phyloP scores from a whole-genome alignment of 1,284 basidiomycete genomes.

The Tylopilus sp. region DNA sequence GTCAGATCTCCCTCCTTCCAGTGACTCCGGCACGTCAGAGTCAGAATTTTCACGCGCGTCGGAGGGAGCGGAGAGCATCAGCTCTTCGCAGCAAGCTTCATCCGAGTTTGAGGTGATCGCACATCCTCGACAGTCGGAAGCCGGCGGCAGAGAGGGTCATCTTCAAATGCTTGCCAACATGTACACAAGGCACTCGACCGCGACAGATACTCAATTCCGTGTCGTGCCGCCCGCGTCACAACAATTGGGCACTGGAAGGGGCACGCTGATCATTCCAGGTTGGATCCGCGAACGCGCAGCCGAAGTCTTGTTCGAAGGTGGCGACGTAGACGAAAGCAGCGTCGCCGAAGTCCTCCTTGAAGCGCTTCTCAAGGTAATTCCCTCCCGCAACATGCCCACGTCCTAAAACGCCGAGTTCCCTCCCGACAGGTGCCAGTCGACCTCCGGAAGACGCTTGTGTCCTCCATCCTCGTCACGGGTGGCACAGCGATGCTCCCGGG shows the following conservation, averaged over 20 bases:
- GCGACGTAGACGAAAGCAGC: constrained; percentile 82
- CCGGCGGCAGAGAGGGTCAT: constrained; percentile 42
- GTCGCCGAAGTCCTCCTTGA: constrained; percentile 79
- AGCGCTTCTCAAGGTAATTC: constrained; percentile 66
- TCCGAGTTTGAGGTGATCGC: constrained; percentile 60
- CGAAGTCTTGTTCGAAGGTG: constrained; percentile 87
- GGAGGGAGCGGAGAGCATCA: constrained; percentile 46
- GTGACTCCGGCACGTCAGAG: constrained; percentile 56
- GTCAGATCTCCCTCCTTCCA: constrained; percentile 51
- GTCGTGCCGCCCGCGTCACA: constrained; percentile 63
- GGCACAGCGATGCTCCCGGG: constrained; percentile 91
- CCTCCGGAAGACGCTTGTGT: constrained; percentile 75
- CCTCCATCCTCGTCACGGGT: constrained; percentile 80
- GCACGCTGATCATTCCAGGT: constrained; percentile 83
- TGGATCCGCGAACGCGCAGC: constrained; percentile 92
- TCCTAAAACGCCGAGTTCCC: neutral
- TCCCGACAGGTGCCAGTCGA: constrained; percentile 76
- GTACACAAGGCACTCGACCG: constrained; percentile 70
- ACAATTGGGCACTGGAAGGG: constrained; percentile 66
- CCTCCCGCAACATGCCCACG: neutral
- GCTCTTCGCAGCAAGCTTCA: constrained; percentile 48
- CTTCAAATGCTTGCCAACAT: constrained; percentile 62
- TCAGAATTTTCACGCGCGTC: constrained; percentile 60
- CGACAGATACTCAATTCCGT: constrained; percentile 63
- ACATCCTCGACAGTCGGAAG: constrained; percentile 30